phyloP scores from a whole-genome alignment of 2,329 filamentous ascomycete species.

The Stenocarpella maydis region DNA sequence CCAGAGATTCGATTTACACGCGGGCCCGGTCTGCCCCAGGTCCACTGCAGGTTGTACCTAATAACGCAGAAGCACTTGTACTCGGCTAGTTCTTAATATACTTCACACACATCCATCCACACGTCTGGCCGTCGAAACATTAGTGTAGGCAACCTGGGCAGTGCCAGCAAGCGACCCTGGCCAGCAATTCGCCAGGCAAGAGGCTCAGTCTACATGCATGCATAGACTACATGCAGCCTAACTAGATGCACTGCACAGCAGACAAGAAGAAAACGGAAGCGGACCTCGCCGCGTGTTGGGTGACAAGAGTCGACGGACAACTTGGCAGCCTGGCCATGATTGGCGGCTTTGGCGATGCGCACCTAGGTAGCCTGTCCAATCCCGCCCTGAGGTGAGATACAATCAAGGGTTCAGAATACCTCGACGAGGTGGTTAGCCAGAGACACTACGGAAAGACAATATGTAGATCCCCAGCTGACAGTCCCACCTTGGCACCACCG shows the following conservation, averaged over 20 bases:
- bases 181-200: neutral
- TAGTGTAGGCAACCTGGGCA: slow-evolving; percentile 9
- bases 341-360: neutral
- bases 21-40: neutral
- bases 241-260: no score
- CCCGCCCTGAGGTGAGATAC: slow-evolving; percentile 3
- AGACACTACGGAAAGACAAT: neutral
- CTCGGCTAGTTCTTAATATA: neutral
- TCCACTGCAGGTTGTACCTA: neutral
- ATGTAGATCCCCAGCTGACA: slow-evolving; percentile 5
- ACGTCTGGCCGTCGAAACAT: slow-evolving; percentile 13
- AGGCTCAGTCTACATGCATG: no score
- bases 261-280: neutral
- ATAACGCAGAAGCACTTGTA: neutral
- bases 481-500: neutral
- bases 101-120: neutral
- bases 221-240: neutral
- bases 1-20: neutral
- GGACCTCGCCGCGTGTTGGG: neutral
- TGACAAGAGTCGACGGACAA: no score
- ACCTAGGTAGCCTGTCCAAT: slow-evolving; percentile 13
- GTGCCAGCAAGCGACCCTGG: neutral
- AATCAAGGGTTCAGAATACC: neutral
- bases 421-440: neutral
- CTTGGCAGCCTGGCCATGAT: no score